Evolutionary conservation across 768 basidiomycete genomes (phyloP), one percentile per base, ranked within the genome.

Genomic region (Pisolithus microcarpus): DNA sequence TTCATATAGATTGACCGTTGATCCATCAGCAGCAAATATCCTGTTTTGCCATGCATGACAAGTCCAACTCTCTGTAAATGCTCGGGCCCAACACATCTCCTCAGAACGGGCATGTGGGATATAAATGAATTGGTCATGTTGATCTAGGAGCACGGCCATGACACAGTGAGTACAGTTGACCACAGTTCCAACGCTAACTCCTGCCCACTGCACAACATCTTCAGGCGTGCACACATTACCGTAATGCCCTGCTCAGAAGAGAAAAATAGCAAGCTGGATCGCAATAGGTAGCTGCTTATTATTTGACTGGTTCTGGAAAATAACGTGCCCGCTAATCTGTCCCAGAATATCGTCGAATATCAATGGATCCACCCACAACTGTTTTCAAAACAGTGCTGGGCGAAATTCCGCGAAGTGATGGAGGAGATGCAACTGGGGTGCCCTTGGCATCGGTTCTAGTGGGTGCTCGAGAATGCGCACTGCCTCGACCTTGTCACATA

Each of bases 21-120:
- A 38, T 5, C 55, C 44, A 48, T 52, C 51, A 1, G 26, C 36
- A 1, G 51, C 37, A n/a, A 56, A 56, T 7, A 52, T 6, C 3
- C 48, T 40, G 4, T 38, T 45, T 15, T n/a, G 0, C 46, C 55
- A 50, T 28, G 15, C 34, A 15, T 15, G 5, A 8, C 42, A 43
- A 11, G 49, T 44, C 4, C 4, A 1, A n/a, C 6, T 6, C 34
- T 50, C 31, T 2, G 26, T 28, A 9, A 16, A 44, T 5, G 4
- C 10, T 10, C 10, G 5, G 7, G 19, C 31, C 19, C 30, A 2
- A 7, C 30, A n/a, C 6, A 21, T 28, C 13, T 55, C 38, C 16
- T 28, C 15, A 1, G 49, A 47, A 4, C 23, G 2, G 1, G 9
- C 30, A 10, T 30, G 7, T 5, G 40, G 50, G 1, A 58, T n/a